Conservation (phyloP, 768 basidiomycete genomes). For the Kwoniella dejecticola region DNA sequence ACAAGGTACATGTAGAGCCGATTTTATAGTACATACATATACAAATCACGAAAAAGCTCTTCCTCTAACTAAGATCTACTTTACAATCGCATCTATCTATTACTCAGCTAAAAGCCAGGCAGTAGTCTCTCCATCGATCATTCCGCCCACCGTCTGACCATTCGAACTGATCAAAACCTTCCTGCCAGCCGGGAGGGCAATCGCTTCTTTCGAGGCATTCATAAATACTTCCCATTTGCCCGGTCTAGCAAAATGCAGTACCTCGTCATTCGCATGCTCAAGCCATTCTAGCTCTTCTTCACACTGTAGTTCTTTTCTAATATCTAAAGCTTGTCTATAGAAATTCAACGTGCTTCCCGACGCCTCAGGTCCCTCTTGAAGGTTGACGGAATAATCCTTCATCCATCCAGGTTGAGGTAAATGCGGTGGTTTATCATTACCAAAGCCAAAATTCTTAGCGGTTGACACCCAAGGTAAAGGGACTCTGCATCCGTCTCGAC, state of each 20-base stretch:
- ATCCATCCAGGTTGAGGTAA: slow-evolving; percentile 38
- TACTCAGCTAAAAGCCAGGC: slow-evolving; percentile 7
- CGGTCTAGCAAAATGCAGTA: slow-evolving; percentile 34
- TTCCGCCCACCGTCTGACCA: neutral
- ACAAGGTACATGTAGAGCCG: no score
- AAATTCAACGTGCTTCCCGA: slow-evolving; percentile 32
- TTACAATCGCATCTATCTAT: no score
- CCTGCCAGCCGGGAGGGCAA: slow-evolving; percentile 16
- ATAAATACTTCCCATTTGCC: slow-evolving; percentile 36
- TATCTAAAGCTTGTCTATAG: slow-evolving; percentile 31
- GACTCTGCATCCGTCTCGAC: slow-evolving; percentile 48
- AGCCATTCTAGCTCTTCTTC: slow-evolving; percentile 41
- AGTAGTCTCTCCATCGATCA: slow-evolving; percentile 14
- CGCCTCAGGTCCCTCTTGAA: slow-evolving; percentile 2
- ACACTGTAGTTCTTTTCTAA: slow-evolving; percentile 27
- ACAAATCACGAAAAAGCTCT: no score
- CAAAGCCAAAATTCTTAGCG: slow-evolving; percentile 36
- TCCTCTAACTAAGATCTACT: no score
- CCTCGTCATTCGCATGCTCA: slow-evolving; percentile 1
- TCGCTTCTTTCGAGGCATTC: slow-evolving; percentile 26
- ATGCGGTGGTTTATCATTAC: slow-evolving; percentile 29
- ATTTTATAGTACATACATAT: slow-evolving; percentile 1
- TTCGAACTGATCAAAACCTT: slow-evolving; percentile 5
- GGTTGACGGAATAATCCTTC: slow-evolving; percentile 28
- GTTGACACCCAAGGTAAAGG: slow-evolving; percentile 38